Percentiles rank a stretch among this genome's conserved stretches.
phyloP scores from a whole-genome alignment of 352 stramenopile genomes.

The Pythium rishiriense region DNA sequence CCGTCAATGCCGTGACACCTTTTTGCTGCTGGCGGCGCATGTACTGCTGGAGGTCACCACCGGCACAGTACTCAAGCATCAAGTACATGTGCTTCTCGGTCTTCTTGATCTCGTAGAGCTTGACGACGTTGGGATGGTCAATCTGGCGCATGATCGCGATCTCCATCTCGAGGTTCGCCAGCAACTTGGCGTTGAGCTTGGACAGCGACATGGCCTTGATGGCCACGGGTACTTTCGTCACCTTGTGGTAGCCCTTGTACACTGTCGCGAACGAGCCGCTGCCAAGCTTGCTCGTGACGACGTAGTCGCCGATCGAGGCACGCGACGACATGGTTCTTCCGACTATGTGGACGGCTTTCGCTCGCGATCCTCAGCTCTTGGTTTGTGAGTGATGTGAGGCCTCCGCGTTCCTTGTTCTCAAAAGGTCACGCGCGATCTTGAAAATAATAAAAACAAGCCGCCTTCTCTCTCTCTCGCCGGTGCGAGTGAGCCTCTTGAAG shows the following conservation, averaged over 20 bases:
- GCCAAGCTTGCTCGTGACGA: constrained; percentile 89
- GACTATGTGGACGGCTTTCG: too few relatives aligned
- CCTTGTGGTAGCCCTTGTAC: constrained; percentile 82
- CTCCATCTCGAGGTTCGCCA: constrained; percentile 96
- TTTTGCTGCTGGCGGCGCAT: constrained; percentile 71
- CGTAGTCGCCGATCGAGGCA: constrained; percentile 83
- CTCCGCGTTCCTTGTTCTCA: too few relatives aligned
- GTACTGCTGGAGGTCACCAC: constrained; percentile 94
- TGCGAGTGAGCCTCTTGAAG: neutral
- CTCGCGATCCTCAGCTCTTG: too few relatives aligned
- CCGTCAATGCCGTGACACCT: constrained; percentile 14
- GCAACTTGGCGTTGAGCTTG: constrained; percentile 95
- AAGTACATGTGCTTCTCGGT: constrained; percentile 96
- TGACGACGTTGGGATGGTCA: constrained; percentile 95
- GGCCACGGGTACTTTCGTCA: constrained; percentile 76
- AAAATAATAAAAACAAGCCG: too few relatives aligned
- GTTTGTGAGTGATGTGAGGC: too few relatives aligned
- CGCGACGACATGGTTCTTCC: constrained; percentile 29
- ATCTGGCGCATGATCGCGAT: constrained; percentile 96
- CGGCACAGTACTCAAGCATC: constrained; percentile 95
- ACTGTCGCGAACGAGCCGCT: constrained; percentile 93
- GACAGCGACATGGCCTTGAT: constrained; percentile 95
- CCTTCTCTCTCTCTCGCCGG: too few relatives aligned
- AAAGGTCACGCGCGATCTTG: too few relatives aligned
- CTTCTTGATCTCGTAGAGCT: constrained; percentile 96